Evolutionary conservation across 2,329 filamentous ascomycete species (phyloP).

Genomic region (Monosporascus sp.): DNA sequence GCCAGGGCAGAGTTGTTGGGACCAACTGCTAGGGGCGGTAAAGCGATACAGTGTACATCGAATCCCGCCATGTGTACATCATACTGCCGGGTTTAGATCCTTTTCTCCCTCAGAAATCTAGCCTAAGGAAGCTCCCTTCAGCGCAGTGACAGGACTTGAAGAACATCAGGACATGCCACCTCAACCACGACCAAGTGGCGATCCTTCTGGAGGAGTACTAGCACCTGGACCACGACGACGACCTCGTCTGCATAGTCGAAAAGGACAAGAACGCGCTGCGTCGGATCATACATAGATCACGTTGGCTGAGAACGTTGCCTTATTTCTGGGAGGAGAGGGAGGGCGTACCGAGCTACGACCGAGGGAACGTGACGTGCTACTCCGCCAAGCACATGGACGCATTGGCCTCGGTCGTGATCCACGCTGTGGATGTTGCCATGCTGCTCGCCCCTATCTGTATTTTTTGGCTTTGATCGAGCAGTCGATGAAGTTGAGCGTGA

Average conservation of each 20-base stretch:
- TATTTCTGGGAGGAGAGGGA: slow-evolving; percentile 7
- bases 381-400: slow-evolving; percentile 14
- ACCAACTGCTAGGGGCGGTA: slow-evolving; percentile 9
- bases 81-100: slow-evolving; percentile 10
- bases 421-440: slow-evolving; percentile 20
- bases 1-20: slow-evolving; percentile 13
- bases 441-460: slow-evolving; percentile 28
- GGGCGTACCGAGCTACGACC: background rate
- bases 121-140: slow-evolving; percentile 9
- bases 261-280: slow-evolving; percentile 8
- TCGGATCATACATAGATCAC: slow-evolving; percentile 9
- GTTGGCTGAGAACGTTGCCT: slow-evolving; percentile 5
- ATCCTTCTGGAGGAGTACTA: slow-evolving; percentile 9
- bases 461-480: slow-evolving; percentile 13
- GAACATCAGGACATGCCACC: slow-evolving; percentile 18
- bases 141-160: slow-evolving; percentile 16
- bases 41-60: slow-evolving; percentile 19
- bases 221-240: slow-evolving; percentile 14
- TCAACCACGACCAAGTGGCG: slow-evolving; percentile 5
- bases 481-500: slow-evolving; percentile 22
- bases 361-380: slow-evolving; percentile 6
- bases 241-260: slow-evolving; percentile 13
- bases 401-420: slow-evolving; percentile 18
- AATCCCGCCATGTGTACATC: too few species aligned
- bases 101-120: slow-evolving; percentile 19